Conservation (phyloP, 1,139 yeast genomes). For the Yamadazyma taylorii region DNA sequence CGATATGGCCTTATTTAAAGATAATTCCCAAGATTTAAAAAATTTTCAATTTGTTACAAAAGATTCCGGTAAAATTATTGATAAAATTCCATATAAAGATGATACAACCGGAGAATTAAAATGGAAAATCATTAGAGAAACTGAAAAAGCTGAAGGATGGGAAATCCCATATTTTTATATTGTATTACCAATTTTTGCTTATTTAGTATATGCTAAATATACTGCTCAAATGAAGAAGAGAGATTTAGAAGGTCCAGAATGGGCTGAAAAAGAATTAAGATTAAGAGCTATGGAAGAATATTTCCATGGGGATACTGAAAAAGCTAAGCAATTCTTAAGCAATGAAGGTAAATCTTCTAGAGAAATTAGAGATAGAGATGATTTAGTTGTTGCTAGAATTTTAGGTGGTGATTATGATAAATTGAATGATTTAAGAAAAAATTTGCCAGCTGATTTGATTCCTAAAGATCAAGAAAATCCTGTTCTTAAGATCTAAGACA, state of each 20-base stretch:
- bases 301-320: conserved; percentile 61
- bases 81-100: conserved; percentile 82
- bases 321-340: conserved; percentile 55
- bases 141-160: conserved; percentile 82
- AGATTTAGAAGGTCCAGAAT: conserved; percentile 54
- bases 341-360: conserved; percentile 57
- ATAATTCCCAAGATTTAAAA: conserved; percentile 63
- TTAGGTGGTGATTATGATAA: conserved; percentile 84
- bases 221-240: conserved; percentile 46
- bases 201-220: conserved; percentile 46
- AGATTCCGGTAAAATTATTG: conserved; percentile 69
- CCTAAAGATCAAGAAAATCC: conserved; percentile 39
- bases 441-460: conserved; percentile 41
- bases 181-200: conserved; percentile 60
- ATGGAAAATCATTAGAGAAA: conserved; percentile 78
- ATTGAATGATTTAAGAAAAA: conserved; percentile 67
- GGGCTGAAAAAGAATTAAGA: conserved; percentile 85
- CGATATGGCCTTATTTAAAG: conserved; percentile 58
- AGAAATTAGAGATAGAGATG: conserved; percentile 71
- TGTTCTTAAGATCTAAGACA: conserved; percentile 34
- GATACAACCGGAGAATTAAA: conserved; percentile 74
- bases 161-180: conserved; percentile 72
- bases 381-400: conserved; percentile 77
- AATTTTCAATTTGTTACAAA: conserved; percentile 61
- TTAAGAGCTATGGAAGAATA: conserved; percentile 72